phyloP scores from a whole-genome alignment of 805 yeast genomes.

The Zygoascus ofunaensis region DNA sequence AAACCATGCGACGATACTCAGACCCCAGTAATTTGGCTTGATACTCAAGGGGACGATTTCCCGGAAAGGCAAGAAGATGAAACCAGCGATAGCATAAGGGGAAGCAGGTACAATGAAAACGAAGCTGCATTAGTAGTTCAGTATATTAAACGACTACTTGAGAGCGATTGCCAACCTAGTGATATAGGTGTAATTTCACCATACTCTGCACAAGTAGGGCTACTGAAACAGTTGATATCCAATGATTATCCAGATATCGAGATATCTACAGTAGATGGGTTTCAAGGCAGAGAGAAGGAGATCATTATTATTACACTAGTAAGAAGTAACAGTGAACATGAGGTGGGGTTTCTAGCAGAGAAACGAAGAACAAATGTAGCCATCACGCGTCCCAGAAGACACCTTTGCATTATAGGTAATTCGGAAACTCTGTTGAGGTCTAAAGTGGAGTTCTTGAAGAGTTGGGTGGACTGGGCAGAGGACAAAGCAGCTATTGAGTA shows the following conservation, averaged over 20 bases:
- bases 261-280: constrained; percentile 88
- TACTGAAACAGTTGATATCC: constrained; percentile 41
- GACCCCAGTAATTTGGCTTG: constrained; percentile 67
- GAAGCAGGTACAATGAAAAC: constrained; percentile 64
- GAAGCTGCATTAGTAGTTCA: constrained; percentile 56
- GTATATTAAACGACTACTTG: constrained; percentile 46
- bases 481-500: constrained; percentile 58
- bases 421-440: constrained; percentile 51
- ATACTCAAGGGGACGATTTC: constrained; percentile 84
- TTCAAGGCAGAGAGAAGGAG: constrained; percentile 94
- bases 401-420: constrained; percentile 79
- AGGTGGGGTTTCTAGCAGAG: constrained; percentile 78
- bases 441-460: constrained; percentile 38
- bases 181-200: constrained; percentile 86
- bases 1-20: constrained; percentile 46
- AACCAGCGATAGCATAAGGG: constrained; percentile 6
- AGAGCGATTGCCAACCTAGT: constrained; percentile 42
- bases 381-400: constrained; percentile 81
- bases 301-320: constrained; percentile 73
- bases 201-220: constrained; percentile 75
- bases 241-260: constrained; percentile 43
- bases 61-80: constrained; percentile 44
- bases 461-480: constrained; percentile 67
- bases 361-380: constrained; percentile 82
- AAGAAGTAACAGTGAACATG: constrained; percentile 59